Evolutionary conservation across 768 basidiomycete species (phyloP).

Genomic region (Phlebiopsis gigantea): DNA sequence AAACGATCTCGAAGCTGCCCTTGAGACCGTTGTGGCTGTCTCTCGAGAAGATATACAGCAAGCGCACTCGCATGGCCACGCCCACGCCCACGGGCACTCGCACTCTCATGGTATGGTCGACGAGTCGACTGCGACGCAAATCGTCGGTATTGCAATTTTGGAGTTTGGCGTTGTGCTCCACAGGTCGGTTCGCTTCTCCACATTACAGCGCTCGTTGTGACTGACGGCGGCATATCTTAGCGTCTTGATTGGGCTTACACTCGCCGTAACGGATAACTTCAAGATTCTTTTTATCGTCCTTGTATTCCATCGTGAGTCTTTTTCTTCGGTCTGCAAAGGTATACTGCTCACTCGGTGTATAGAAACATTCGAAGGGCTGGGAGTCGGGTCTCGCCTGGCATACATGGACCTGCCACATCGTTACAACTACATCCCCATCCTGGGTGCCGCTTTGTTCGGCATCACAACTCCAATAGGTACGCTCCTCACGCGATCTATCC

Average conservation of each 20-base stretch:
- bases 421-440: constrained; percentile 53
- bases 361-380: constrained; percentile 95
- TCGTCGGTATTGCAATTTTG: constrained; percentile 84
- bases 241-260: constrained; percentile 80
- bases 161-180: constrained; percentile 93
- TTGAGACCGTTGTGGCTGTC: not conserved
- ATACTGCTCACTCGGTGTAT: not conserved
- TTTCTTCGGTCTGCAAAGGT: not conserved
- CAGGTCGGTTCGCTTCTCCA: constrained; percentile 36
- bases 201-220: not conserved
- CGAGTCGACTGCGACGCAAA: constrained; percentile 47
- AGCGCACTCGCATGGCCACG: not conserved
- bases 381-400: constrained; percentile 86
- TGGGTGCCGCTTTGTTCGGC: constrained; percentile 62
- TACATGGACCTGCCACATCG: constrained; percentile 53
- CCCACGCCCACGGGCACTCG: not conserved
- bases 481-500: not conserved
- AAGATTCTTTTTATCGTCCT: constrained; percentile 83
- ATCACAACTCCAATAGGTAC: constrained; percentile 72
- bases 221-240: constrained; percentile 30
- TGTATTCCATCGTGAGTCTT: constrained; percentile 80
- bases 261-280: constrained; percentile 80
- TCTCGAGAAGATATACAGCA: not conserved
- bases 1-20: not conserved
- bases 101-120: constrained; percentile 10